Evolutionary conservation across 2,329 filamentous ascomycete genomes (phyloP).

Genomic region (Cladophialophora immunda): DNA sequence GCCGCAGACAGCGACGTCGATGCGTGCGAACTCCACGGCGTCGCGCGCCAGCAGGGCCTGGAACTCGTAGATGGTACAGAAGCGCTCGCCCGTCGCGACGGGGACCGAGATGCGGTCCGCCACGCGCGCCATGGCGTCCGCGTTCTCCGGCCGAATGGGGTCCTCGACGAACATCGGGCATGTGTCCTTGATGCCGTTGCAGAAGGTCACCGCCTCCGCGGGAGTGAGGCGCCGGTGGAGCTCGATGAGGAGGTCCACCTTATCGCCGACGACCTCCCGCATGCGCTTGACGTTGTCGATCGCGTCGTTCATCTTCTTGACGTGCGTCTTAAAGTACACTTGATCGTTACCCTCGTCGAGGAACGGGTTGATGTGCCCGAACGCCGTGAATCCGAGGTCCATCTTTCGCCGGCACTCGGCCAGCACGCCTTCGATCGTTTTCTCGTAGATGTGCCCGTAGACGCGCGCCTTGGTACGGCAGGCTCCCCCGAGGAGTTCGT

Average conservation of each 20-base stretch:
- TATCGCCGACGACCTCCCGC: constrained; percentile 83
- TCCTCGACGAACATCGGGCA: constrained; percentile 75
- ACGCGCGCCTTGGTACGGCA: constrained; percentile 71
- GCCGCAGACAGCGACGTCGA: constrained; percentile 72
- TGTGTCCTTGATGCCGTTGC: constrained; percentile 61
- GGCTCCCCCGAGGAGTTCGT: constrained; percentile 77
- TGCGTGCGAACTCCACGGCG: constrained; percentile 73
- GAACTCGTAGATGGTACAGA: constrained; percentile 75
- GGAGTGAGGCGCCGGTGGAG: constrained; percentile 57
- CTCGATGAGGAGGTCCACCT: constrained; percentile 72
- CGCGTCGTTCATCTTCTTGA: constrained; percentile 79
- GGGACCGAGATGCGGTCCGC: constrained; percentile 64
- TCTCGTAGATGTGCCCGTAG: constrained; percentile 81
- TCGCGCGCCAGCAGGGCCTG: constrained; percentile 71
- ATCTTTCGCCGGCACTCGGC: constrained; percentile 28
- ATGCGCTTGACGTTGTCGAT: constrained; percentile 78
- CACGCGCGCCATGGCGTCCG: constrained; percentile 68
- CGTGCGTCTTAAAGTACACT: constrained; percentile 48
- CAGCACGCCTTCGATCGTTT: constrained; percentile 70
- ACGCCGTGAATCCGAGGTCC: constrained; percentile 23
- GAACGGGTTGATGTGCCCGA: constrained; percentile 32
- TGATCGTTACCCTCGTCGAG: constrained; percentile 62
- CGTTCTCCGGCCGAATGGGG: constrained; percentile 71
- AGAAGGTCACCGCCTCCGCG: constrained; percentile 47
- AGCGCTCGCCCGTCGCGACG: constrained; percentile 73